Evolutionary conservation across 352 stramenopile genomes (phyloP).

Genomic region (Globisporangium viniferum): DNA sequence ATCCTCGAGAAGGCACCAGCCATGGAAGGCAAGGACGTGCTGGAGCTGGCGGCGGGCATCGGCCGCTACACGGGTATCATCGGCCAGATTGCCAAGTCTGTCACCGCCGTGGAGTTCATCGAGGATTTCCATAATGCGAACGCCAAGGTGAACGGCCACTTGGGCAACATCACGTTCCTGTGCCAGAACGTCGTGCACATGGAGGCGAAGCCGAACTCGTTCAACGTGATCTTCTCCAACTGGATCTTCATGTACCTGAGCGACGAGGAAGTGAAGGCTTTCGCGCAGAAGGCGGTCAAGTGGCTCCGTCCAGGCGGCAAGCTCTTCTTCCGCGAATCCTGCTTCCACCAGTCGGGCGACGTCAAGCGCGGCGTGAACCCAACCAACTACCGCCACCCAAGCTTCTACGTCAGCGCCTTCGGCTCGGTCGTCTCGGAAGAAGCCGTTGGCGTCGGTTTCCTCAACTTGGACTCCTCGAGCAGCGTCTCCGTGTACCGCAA

Average conservation of each 20-base stretch:
- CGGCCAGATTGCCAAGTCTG: conserved; percentile 37
- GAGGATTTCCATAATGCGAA: conserved; percentile 76
- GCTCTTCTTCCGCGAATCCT: conserved; percentile 69
- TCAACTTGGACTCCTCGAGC: conserved; percentile 67
- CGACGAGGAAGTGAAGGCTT: conserved; percentile 51
- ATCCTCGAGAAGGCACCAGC: conserved; percentile 66
- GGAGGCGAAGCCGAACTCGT: conserved; percentile 47
- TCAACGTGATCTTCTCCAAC: conserved; percentile 74
- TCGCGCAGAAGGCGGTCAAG: conserved; percentile 57
- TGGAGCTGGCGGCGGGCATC: conserved; percentile 64
- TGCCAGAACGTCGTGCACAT: conserved; percentile 69
- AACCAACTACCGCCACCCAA: conserved; percentile 65
- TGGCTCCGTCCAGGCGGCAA: conserved; percentile 62
- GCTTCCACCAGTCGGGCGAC: conserved; percentile 61
- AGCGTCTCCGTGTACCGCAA: conserved; percentile 64
- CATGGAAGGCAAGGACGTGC: conserved; percentile 58
- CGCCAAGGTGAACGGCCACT: conserved; percentile 36
- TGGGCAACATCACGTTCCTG: conserved; percentile 60
- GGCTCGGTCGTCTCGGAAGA: conserved; percentile 48
- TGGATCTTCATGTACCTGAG: conserved; percentile 77
- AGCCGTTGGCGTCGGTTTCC: conserved; percentile 35
- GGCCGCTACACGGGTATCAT: conserved; percentile 67
- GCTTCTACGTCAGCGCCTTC: conserved; percentile 62
- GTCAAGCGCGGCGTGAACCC: conserved; percentile 61
- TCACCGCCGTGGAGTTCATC: conserved; percentile 77